These are phyloP conservation scores for Tephrocybe sp. DNA, from an alignment of 768 basidiomycete species.

Conservation along the genomic window DNA sequence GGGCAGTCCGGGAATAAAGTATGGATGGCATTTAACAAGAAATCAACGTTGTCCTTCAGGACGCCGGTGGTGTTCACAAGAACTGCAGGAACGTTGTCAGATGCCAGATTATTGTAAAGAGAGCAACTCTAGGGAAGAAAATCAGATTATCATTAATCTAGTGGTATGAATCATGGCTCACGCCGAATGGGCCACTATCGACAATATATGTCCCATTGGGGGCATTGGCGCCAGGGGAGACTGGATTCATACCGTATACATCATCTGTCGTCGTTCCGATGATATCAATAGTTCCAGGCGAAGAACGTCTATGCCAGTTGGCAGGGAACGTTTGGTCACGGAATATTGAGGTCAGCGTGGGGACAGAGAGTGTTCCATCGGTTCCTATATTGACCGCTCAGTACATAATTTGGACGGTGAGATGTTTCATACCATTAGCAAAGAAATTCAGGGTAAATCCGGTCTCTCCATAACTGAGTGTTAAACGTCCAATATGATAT, in stretches of 20 bases:
- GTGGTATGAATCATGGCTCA: neutral
- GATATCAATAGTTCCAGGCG: neutral
- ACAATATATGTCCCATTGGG: conserved; percentile 10
- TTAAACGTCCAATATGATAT: conserved; percentile 15
- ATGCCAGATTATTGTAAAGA: conserved; percentile 9
- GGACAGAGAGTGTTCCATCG: conserved; percentile 9
- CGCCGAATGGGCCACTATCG: conserved; percentile 1
- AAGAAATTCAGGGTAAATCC: conserved; percentile 17
- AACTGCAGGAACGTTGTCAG: conserved; percentile 13
- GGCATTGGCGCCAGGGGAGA: conserved; percentile 12
- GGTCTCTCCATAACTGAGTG: conserved; percentile 16
- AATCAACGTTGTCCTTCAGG: conserved; percentile 16
- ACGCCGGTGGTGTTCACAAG: conserved; percentile 16
- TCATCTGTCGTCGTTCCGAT: neutral
- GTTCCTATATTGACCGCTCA: conserved; percentile 6
- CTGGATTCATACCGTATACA: conserved; percentile 5
- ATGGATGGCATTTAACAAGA: conserved; percentile 12
- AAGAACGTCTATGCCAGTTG: conserved; percentile 11
- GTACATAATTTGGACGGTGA: neutral
- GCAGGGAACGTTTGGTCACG: conserved; percentile 15
- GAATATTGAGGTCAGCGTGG: conserved; percentile 16
- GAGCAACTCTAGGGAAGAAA: conserved; percentile 4
- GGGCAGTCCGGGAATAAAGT: conserved; percentile 11
- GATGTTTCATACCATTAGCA: conserved; percentile 13
- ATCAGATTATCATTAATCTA: neutral